Evolutionary conservation across 192 early-diverging fungal species (phyloP).

Genomic region (Blastocladiella britannica): DNA sequence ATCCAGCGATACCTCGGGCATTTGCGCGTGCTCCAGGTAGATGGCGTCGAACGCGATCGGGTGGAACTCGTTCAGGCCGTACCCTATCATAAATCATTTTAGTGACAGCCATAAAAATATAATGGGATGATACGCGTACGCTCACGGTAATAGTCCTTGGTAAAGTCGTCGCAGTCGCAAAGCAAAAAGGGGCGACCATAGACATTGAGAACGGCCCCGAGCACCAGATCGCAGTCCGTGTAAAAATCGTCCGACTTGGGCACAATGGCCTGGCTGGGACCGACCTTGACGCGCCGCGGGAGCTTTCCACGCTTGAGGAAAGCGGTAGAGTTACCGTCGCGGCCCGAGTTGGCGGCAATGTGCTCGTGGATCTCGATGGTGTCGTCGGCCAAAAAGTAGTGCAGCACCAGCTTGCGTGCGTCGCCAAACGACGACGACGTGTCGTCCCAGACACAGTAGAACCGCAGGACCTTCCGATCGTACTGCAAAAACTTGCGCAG

Average conservation of each 20-base stretch:
- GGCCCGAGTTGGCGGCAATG: constrained; percentile 1
- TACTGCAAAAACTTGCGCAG: constrained; percentile 5
- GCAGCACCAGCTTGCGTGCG: constrained; percentile 4
- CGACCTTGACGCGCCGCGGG: neutral
- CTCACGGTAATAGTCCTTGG: constrained; percentile 3
- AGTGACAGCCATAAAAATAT: neutral
- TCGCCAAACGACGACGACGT: constrained; percentile 1
- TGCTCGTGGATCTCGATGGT: constrained; percentile 4
- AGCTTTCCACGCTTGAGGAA: constrained; percentile 5
- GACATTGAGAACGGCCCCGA: constrained; percentile 4
- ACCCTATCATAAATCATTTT: neutral
- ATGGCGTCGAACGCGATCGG: neutral
- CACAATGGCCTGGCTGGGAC: neutral
- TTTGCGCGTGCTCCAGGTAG: neutral
- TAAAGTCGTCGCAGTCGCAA: constrained; percentile 7
- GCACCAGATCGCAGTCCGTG: constrained; percentile 3
- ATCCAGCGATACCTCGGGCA: neutral
- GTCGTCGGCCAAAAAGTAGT: constrained; percentile 4
- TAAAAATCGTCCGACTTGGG: constrained; percentile 3
- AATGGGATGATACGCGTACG: neutral
- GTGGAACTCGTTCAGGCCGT: constrained; percentile 1
- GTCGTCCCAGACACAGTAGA: constrained; percentile 7
- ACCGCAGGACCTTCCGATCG: constrained; percentile 5
- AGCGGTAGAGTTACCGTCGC: constrained; percentile 1
- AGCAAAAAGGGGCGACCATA: constrained; percentile 4